phyloP scores from a whole-genome alignment of 257 asterid species.

The Gynochthodes officinalis region DNA sequence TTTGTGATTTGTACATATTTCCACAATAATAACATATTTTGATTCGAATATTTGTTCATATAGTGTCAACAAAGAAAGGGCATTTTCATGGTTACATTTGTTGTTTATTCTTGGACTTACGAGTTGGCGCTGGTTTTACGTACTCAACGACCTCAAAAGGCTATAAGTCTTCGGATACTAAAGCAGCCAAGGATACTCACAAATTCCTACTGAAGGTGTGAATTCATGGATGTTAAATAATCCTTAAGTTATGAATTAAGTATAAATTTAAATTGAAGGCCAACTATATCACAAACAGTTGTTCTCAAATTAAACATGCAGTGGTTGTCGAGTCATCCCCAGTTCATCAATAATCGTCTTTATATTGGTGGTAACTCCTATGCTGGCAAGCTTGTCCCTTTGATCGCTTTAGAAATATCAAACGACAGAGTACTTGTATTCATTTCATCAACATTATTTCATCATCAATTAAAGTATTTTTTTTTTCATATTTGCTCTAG shows the following conservation, averaged over 20 bases:
- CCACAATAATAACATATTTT: too few species aligned
- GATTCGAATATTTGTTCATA: too few species aligned
- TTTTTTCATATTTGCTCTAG: not conserved
- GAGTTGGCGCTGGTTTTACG: conserved; percentile 30
- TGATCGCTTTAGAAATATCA: not conserved
- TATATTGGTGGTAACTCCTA: not conserved
- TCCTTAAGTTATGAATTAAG: too few species aligned
- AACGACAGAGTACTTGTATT: not conserved
- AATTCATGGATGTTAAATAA: too few species aligned
- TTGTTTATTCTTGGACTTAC: conserved; percentile 18
- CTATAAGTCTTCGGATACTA: conserved; percentile 17
- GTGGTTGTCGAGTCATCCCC: not conserved
- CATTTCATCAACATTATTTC: not conserved
- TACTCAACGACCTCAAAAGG: conserved; percentile 25
- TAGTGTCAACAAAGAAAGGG: too few species aligned
- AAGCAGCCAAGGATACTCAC: conserved; percentile 5
- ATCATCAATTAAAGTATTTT: too few species aligned
- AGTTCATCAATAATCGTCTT: not conserved
- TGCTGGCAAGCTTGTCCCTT: not conserved
- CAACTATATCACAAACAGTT: too few species aligned
- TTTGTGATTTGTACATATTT: too few species aligned
- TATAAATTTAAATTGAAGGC: too few species aligned
- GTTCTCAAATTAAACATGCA: not conserved
- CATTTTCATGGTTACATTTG: too few species aligned
- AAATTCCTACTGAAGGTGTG: conserved; percentile 22